Base-by-base conservation (phyloP, 2,329 filamentous ascomycete species). In the Fusarium foetens region DNA sequence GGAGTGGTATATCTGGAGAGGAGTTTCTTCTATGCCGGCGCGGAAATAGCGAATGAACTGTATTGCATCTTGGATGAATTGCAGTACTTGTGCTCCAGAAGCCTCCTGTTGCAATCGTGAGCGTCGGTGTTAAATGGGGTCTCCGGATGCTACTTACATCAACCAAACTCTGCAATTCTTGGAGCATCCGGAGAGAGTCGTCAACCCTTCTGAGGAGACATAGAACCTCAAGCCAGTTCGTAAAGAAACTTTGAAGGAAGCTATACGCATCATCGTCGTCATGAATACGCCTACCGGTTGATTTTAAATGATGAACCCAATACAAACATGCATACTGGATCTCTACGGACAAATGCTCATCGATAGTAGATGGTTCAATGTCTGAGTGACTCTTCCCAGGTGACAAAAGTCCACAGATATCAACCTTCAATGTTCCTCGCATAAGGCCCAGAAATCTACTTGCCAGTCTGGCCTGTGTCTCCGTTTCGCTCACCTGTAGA, bases 251-350 rank as follows among this genome's bases (percentile, higher is more conserved):
- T 17, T 13, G 31, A 4, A 54, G 21, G 13, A 60, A 54, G 1
- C 11, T 1, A 3, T 23, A 6, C 4, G 12, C 46, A 8, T 36
- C 29, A 8, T 17, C 21, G 1, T 21, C 9, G 6, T 36, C 46
- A 21, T 13, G 10, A 10, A 54, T 5, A 7, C 19, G 11, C 23
- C 3, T 68, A 12, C 76, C 72, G 5, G 55, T 17, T 9, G 29
- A 27, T 35, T 76, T 70, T 16, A 76, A 58, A 43, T 84, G 83
- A n/a, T 79, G 63, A 2, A 77, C 72, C 82, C 81, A 85, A 19
- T 71, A 36, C 2, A 45, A 23, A 3, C 57, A 72, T 5, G 60
- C 64, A n/a, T 72, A 72, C 19, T 48, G 60, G 0, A 71, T 10
- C 36, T 72, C 52, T 1, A 45, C 3, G 0, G 64, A 10, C 1